Conservation (phyloP, 148 eudicot genomes). For the Beta vulgaris region DNA sequence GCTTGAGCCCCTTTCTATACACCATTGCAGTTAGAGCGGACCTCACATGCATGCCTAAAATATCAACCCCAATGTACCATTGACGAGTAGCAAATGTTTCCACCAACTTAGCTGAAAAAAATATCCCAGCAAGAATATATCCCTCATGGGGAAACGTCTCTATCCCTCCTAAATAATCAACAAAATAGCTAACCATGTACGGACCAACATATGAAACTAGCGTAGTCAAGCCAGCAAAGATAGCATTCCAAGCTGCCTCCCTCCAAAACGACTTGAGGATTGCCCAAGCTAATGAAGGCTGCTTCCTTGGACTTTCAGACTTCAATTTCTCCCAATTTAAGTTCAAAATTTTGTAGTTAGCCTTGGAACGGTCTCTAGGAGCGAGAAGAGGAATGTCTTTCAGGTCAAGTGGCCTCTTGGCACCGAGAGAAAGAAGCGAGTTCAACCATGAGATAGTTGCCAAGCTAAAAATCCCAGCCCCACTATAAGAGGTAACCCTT, state of each 20-base stretch:
- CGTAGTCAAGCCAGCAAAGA: slow-evolving; percentile 72
- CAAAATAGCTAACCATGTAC: slow-evolving; percentile 87
- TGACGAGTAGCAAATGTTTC: slow-evolving; percentile 80
- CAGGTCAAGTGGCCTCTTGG: slow-evolving; percentile 84
- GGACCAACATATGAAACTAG: slow-evolving; percentile 93
- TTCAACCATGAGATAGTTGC: slow-evolving; percentile 95
- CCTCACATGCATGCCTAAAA: slow-evolving; percentile 83
- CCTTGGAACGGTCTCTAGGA: slow-evolving; percentile 77
- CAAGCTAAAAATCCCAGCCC: slow-evolving; percentile 77
- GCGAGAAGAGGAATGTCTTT: slow-evolving; percentile 93
- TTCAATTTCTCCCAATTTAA: slow-evolving; percentile 79
- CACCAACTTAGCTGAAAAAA: slow-evolving; percentile 71
- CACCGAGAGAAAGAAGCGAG: slow-evolving; percentile 78
- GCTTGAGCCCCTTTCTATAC: slow-evolving; percentile 72
- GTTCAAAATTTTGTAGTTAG: slow-evolving; percentile 65
- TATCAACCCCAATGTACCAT: slow-evolving; percentile 82
- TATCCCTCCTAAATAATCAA: slow-evolving; percentile 72
- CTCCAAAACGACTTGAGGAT: slow-evolving; percentile 79
- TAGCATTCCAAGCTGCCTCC: slow-evolving; percentile 77
- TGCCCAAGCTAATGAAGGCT: slow-evolving; percentile 76
- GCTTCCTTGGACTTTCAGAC: slow-evolving; percentile 47
- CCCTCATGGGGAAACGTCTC: slow-evolving; percentile 72
- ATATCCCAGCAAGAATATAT: slow-evolving; percentile 75
- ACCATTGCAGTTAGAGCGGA: slow-evolving; percentile 92
- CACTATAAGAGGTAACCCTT: slow-evolving; percentile 82